phyloP scores from a whole-genome alignment of 306 rosid species.

The Hippophae rhamnoides region DNA sequence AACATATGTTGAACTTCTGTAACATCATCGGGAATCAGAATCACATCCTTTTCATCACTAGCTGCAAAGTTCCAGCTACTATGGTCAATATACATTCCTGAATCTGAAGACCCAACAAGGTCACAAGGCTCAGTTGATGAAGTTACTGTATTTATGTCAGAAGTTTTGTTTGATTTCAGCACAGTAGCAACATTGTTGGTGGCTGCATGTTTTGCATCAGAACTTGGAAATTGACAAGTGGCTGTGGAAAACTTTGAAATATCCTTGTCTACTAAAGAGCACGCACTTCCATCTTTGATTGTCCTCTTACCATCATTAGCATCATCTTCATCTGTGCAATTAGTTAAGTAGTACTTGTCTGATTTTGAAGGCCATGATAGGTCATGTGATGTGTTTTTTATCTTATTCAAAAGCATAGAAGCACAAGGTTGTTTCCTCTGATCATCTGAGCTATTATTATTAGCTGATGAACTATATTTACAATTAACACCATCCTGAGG shows the following conservation, averaged over 20 bases:
- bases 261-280: slow-evolving; percentile 30
- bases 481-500: slow-evolving; percentile 17
- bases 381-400: slow-evolving; percentile 18
- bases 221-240: slow-evolving; percentile 18
- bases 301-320: slow-evolving; percentile 19
- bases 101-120: slow-evolving; percentile 18
- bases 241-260: slow-evolving; percentile 20
- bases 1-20: slow-evolving; percentile 36
- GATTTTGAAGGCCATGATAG: slow-evolving; percentile 20
- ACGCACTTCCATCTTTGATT: slow-evolving; percentile 18
- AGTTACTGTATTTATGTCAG: slow-evolving; percentile 20
- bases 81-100: slow-evolving; percentile 25
- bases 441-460: slow-evolving; percentile 24
- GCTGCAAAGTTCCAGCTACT: slow-evolving; percentile 21
- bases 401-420: slow-evolving; percentile 19
- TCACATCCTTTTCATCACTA: slow-evolving; percentile 40
- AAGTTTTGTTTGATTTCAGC: slow-evolving; percentile 22
- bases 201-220: slow-evolving; percentile 15
- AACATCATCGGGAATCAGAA: slow-evolving; percentile 23
- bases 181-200: slow-evolving; percentile 23
- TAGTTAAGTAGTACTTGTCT: slow-evolving; percentile 16
- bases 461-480: slow-evolving; percentile 24
- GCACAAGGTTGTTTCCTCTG: slow-evolving; percentile 27
- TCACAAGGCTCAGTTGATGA: slow-evolving; percentile 18
- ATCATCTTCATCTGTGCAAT: slow-evolving; percentile 17